Percentiles rank a stretch among this genome's conserved stretches.
Evolutionary conservation across 768 basidiomycete species (phyloP).

Genomic region (Mycena albidolilacea): DNA sequence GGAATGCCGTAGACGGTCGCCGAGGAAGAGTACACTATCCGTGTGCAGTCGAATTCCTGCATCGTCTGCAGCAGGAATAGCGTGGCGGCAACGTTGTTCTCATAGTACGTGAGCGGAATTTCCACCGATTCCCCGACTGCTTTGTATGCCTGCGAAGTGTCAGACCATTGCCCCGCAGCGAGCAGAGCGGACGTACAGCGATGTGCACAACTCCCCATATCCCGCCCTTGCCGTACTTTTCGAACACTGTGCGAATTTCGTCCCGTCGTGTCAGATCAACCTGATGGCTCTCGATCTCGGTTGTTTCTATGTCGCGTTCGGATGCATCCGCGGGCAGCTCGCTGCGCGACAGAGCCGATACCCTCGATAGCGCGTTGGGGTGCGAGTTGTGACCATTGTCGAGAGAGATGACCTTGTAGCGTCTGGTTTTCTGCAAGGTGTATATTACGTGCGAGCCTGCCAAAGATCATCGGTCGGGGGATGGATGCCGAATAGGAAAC

Average conservation of each 20-base stretch:
- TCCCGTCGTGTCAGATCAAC: slow-evolving; percentile 84
- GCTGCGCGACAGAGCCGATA: slow-evolving; percentile 83
- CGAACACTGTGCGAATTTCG: slow-evolving; percentile 84
- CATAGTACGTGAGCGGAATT: slow-evolving; percentile 93
- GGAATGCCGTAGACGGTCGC: slow-evolving; percentile 99
- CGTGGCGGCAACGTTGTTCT: slow-evolving; percentile 94
- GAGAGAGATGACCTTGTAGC: slow-evolving; percentile 93
- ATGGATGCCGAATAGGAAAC: slow-evolving; percentile 30
- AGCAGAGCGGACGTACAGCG: slow-evolving; percentile 71
- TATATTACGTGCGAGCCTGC: slow-evolving; percentile 96
- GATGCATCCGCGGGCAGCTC: slow-evolving; percentile 78
- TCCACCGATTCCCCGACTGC: slow-evolving; percentile 97
- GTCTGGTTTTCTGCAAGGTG: slow-evolving; percentile 85
- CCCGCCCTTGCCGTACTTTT: slow-evolving; percentile 87
- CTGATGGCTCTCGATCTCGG: slow-evolving; percentile 76
- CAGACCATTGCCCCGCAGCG: slow-evolving; percentile 11
- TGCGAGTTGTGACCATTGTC: slow-evolving; percentile 97
- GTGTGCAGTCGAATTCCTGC: slow-evolving; percentile 85
- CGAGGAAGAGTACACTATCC: slow-evolving; percentile 97
- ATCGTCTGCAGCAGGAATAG: slow-evolving; percentile 89
- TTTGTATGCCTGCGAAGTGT: slow-evolving; percentile 84
- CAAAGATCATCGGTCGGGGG: slow-evolving; percentile 6
- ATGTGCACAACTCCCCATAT: slow-evolving; percentile 98
- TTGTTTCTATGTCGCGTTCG: slow-evolving; percentile 77
- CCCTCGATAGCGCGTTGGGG: slow-evolving; percentile 79